Percentiles rank a stretch among this genome's conserved stretches.
Conservation (phyloP, 73 alveolate genomes). For the Paramecium primaurelia region DNA sequence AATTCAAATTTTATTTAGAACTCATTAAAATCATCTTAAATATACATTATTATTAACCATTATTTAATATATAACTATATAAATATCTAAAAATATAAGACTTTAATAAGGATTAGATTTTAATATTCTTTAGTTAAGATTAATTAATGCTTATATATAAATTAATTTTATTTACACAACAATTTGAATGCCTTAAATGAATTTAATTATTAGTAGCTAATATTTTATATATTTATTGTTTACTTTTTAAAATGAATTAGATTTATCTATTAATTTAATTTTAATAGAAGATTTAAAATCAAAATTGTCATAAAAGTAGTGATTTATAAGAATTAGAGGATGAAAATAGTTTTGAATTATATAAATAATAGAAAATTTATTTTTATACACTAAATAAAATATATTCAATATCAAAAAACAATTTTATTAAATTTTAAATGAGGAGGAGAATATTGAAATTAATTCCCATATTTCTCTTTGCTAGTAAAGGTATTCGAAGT, state of each 20-base stretch:
- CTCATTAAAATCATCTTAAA: not conserved
- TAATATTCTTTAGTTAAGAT: not conserved
- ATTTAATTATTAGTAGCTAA: not conserved
- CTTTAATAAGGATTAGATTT: not conserved
- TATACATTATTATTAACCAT: not conserved
- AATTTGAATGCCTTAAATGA: not conserved
- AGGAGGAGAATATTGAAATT: conserved; percentile 35
- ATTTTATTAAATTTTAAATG: conserved; percentile 19
- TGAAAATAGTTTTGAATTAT: not conserved
- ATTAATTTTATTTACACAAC: not conserved
- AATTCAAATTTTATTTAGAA: not conserved
- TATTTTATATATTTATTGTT: not conserved
- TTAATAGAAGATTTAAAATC: not conserved
- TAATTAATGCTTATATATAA: not conserved
- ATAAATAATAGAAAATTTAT: not conserved
- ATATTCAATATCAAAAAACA: not conserved
- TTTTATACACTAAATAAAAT: not conserved
- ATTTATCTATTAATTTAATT: not conserved
- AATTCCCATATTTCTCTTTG: conserved; percentile 3
- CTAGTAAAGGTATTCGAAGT: not conserved
- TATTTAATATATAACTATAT: not conserved
- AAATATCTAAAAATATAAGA: no score
- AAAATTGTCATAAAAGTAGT: not conserved
- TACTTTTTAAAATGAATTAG: not conserved
- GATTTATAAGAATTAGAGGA: not conserved